A percentile compares a stretch with the other conserved stretches of the same genome.
These are phyloP conservation scores for Penicillium bialowiezense DNA, from an alignment of 495 filamentous ascomycete species.

Conservation along the genomic window DNA sequence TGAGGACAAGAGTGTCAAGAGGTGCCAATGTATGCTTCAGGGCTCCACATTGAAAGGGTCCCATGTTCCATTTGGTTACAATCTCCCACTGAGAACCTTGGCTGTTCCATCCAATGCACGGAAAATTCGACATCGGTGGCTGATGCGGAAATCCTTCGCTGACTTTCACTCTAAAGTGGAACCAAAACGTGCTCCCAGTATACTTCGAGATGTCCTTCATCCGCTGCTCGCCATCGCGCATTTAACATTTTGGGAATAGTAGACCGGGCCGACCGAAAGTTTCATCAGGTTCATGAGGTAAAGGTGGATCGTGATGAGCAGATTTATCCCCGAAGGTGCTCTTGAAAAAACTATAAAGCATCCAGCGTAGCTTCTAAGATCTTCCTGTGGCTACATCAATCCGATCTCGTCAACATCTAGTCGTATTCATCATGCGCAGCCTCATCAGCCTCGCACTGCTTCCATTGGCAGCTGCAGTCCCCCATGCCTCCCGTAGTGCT, in stretches of 20 bases:
- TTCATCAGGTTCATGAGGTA: background rate
- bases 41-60: background rate
- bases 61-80: background rate
- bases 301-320: background rate
- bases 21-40: background rate
- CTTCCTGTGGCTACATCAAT: background rate
- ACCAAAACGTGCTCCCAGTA: background rate
- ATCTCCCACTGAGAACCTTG: background rate
- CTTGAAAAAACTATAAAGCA: background rate
- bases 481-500: background rate
- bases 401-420: background rate
- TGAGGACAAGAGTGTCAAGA: background rate
- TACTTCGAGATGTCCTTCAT: background rate
- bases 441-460: slow-evolving; percentile 14
- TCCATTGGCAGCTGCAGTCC: slow-evolving; percentile 12
- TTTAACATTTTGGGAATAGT: background rate
- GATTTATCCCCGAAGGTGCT: too few relatives aligned
- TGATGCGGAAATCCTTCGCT: background rate
- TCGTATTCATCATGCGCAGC: slow-evolving; percentile 12
- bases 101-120: background rate
- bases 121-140: background rate
- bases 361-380: background rate
- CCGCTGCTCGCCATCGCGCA: background rate
- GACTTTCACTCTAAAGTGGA: background rate
- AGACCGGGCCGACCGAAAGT: background rate